Conservation (phyloP, 768 basidiomycete species). For the Phylloporus arenicola region DNA sequence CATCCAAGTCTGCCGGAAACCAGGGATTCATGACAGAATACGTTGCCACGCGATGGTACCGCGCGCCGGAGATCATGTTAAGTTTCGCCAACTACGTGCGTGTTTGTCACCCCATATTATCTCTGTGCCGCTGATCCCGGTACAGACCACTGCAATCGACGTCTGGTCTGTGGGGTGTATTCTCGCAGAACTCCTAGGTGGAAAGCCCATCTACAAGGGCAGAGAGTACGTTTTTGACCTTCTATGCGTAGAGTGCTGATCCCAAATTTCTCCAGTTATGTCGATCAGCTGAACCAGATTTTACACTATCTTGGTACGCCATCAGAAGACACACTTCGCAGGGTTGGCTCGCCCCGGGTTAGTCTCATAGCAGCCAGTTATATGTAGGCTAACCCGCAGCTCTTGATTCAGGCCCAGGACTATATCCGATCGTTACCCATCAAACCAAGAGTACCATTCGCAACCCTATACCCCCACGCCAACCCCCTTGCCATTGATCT, state of each 20-base stretch:
- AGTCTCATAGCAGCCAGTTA: constrained; percentile 20
- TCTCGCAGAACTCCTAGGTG: constrained; percentile 85
- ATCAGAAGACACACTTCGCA: constrained; percentile 90
- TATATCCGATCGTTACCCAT: constrained; percentile 98
- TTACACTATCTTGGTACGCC: constrained; percentile 98
- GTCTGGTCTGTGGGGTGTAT: constrained; percentile 98
- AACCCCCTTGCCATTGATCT: constrained; percentile 94
- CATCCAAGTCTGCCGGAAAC: constrained; percentile 50
- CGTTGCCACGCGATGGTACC: constrained; percentile 98
- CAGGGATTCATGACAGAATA: constrained; percentile 99
- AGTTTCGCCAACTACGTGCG: constrained; percentile 92
- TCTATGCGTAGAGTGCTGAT: not conserved
- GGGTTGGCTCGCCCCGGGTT: constrained; percentile 93
- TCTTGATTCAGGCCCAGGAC: constrained; percentile 71
- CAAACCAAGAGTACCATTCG: constrained; percentile 90
- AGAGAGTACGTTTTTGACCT: constrained; percentile 64
- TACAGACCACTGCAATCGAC: constrained; percentile 82
- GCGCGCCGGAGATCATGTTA: constrained; percentile 98
- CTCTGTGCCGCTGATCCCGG: constrained; percentile 11
- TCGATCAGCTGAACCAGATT: constrained; percentile 98
- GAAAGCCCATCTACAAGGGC: constrained; percentile 96
- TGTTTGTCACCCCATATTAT: constrained; percentile 2
- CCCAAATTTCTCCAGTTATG: constrained; percentile 55
- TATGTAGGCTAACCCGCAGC: constrained; percentile 1
- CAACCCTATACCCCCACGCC: constrained; percentile 87